Conservation (phyloP, 441 rosid genomes). For the Pelargonium fulgidum region DNA sequence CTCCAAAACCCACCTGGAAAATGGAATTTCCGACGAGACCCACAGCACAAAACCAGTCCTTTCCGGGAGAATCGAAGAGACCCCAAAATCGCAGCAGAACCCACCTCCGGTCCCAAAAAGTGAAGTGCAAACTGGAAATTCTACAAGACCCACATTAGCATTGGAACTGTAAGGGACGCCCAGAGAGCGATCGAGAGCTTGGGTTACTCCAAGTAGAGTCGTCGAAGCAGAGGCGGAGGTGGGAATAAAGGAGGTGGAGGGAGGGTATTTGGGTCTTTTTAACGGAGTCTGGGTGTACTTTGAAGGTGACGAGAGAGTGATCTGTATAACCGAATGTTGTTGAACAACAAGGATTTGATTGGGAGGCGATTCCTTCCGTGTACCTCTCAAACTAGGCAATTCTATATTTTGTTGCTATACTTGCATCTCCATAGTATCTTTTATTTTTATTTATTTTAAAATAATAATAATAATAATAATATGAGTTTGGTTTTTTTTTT, state of each 20-base stretch:
- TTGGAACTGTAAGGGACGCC: conserved; percentile 25
- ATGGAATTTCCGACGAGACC: conserved; percentile 20
- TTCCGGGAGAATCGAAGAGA: conserved; percentile 1
- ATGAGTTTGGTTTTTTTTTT: too few relatives aligned
- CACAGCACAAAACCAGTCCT: conserved; percentile 19
- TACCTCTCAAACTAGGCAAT: background rate
- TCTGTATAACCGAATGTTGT: conserved; percentile 9
- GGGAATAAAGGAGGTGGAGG: background rate
- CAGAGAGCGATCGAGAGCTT: conserved; percentile 14
- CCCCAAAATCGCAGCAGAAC: conserved; percentile 18
- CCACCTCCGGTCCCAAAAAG: conserved; percentile 12
- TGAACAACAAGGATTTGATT: background rate
- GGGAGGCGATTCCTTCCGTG: background rate
- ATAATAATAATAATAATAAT: too few relatives aligned
- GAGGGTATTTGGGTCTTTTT: conserved; percentile 5
- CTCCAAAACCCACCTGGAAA: conserved; percentile 18
- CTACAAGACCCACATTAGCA: conserved; percentile 22
- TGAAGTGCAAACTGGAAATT: background rate
- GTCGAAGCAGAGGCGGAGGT: background rate
- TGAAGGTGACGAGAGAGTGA: conserved; percentile 19
- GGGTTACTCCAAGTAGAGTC: conserved; percentile 14
- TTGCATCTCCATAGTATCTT: too few relatives aligned
- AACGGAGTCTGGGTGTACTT: background rate
- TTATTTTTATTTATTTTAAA: too few relatives aligned
- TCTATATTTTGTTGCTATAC: background rate